Evolutionary conservation across 1,284 basidiomycete species (phyloP), one percentile per base, ranked within the genome.

Genomic region (Cutaneotrichosporon spelunceum): DNA sequence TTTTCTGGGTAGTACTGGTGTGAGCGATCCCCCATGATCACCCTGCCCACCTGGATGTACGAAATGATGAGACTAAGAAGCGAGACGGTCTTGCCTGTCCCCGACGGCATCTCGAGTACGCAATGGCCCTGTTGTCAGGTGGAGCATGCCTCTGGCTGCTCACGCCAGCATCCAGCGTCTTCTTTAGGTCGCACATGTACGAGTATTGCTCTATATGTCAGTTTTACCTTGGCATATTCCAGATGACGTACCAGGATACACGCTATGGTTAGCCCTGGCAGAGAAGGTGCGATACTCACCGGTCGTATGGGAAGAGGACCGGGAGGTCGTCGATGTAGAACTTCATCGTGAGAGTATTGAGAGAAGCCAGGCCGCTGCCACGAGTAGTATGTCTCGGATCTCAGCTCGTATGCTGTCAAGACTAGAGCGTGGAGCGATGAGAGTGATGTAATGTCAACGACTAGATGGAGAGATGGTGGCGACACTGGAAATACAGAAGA

Each of bases 71-170:
- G 82, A 16, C 92, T 95, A 30, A 99, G 83, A 4, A 99, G 83
- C 11, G 94, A 98, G 24, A 99, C 94, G 0, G 96, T 99, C 83
- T 99, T 99, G 23, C 96, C 96, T 39, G 96, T 99, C 16, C 96
- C 96, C 13, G 96, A 99, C 65, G 96, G 96, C 96, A 99, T 99
- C 82, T 99, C 96, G 33, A 99, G 85, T 21, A 99, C 93, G 78
- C 96, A 97, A 71, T 99, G 96, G 55, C 96, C 96, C 92, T 96
- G 76, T 53, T 61, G 44, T 62, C 52, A 62, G 58, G 29, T 53
- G 6, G 4, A 9, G 5, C 14, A 4, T 8, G 11, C 16, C 2
- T 8, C 2, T 13, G 2, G 4, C 4, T 50, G 65, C 80, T 62
- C 55, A 81, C 81, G 63, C 89, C 87, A 34, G 93, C 93, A 80